Base-by-base conservation (phyloP, 306 rosid genomes). In the Vicia faba region DNA sequence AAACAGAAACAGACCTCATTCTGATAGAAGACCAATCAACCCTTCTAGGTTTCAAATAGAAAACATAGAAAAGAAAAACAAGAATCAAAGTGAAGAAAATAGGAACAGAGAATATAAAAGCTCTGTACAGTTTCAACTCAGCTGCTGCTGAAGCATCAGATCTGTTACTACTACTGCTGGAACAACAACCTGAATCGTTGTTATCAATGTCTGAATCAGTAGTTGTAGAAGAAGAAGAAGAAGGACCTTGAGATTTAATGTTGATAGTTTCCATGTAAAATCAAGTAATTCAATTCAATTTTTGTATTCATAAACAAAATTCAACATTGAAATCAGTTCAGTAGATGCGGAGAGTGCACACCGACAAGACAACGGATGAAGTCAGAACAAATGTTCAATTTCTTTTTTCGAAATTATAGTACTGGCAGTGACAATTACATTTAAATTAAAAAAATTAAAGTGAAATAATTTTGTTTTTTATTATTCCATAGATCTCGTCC, bases 21-120 rank as follows among this genome's bases (percentile, higher is more conserved):
- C 83, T 62, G 6, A 84, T 78, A 38, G 89, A 79, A 18, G 83
- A 66, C 93, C 86, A 88, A 73, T 86, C 79, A 28, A 80, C 79
- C 50, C 89, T 75, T 41, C 89, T 75, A 0, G 91, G 96, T 19
- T 93, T 85, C 54, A 91, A 86, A 76, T 91, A 91, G 78, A 86
- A 87, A 29, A 86, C 49, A 66, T 88, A 91, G 75, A 88, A 86
- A 45, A 91, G 69, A 70, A 86, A 75, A 51, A 91, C 82, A 28
- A 91, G 78, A 41, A 86, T n/a, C 66, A 91, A 78, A 72, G 91
- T 85, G 82, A 82, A 82, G 73, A 87, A 57, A 29, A 88, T 74
- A 0, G 97, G 96, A 0, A 85, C 75, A 31, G 86, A 86, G 79
- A 91, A 88, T 10, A 91, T 75, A 61, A 88, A 82, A 5, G 88